Evolutionary conservation across 345 rosid species (phyloP).

Genomic region (Hevea brasiliensis): DNA sequence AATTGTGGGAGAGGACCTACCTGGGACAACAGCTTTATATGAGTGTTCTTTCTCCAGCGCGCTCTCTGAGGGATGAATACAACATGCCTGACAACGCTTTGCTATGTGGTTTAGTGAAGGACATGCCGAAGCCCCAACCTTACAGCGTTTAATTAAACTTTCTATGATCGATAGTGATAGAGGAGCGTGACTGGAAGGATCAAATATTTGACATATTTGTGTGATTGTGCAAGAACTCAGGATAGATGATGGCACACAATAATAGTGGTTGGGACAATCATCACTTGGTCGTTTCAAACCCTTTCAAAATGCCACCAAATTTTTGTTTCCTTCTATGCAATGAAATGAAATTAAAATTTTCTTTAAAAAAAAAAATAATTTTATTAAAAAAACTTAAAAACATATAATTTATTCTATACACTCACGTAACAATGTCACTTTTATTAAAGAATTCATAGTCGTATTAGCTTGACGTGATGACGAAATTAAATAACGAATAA

Average conservation of each 20-base stretch:
- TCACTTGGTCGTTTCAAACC: neutral
- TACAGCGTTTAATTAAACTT: constrained; percentile 35
- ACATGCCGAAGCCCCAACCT: constrained; percentile 62
- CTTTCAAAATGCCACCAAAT: neutral
- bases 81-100: constrained; percentile 58
- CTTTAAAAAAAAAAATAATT: no score
- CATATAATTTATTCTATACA: no score
- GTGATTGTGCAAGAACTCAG: no score
- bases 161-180: no score
- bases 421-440: no score
- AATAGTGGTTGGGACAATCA: neutral
- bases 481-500: no score
- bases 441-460: no score
- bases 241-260: neutral
- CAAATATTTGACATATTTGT: no score
- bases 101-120: constrained; percentile 59
- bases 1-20: constrained; percentile 58
- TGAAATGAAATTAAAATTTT: no score
- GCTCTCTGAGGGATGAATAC: constrained; percentile 82
- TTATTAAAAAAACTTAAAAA: no score
- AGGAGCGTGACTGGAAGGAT: neutral
- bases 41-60: constrained; percentile 63
- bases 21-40: constrained; percentile 74
- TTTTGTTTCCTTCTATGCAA: no score
- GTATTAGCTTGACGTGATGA: no score